Conservation (phyloP, 2,329 filamentous ascomycete species). For the Pseudocercospora crystallina region DNA sequence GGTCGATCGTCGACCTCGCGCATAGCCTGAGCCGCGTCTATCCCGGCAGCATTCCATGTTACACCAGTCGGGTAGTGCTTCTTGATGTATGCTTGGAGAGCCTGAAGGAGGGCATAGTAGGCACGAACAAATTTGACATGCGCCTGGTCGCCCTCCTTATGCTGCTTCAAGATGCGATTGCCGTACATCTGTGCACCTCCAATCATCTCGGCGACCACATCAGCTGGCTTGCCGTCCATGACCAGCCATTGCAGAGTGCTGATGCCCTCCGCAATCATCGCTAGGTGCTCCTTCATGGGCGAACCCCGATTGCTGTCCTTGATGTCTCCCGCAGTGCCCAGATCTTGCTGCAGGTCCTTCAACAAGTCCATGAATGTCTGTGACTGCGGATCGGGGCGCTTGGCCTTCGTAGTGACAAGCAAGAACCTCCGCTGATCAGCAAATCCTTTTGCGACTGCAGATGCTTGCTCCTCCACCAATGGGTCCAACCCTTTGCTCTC, state of each 20-base stretch:
- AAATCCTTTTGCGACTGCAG: constrained; percentile 65
- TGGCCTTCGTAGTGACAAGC: constrained; percentile 82
- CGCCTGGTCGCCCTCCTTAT: constrained; percentile 77
- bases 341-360: constrained; percentile 80
- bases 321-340: constrained; percentile 75
- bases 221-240: constrained; percentile 76
- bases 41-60: constrained; percentile 78
- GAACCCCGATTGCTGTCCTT: constrained; percentile 78
- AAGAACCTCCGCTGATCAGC: constrained; percentile 83
- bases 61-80: constrained; percentile 77
- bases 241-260: constrained; percentile 88
- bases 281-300: constrained; percentile 75
- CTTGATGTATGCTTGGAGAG: constrained; percentile 80
- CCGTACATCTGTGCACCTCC: constrained; percentile 89
- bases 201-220: constrained; percentile 80
- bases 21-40: constrained; percentile 70
- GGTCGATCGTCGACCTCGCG: constrained; percentile 51
- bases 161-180: constrained; percentile 87
- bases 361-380: constrained; percentile 72
- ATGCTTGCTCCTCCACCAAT: constrained; percentile 64
- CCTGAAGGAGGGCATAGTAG: constrained; percentile 88
- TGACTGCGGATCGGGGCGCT: constrained; percentile 79
- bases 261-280: constrained; percentile 85
- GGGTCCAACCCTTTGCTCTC: constrained; percentile 77
- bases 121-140: constrained; percentile 87